Conservation (phyloP, 495 filamentous ascomycete species). For the Penicilliopsis zonata region DNA sequence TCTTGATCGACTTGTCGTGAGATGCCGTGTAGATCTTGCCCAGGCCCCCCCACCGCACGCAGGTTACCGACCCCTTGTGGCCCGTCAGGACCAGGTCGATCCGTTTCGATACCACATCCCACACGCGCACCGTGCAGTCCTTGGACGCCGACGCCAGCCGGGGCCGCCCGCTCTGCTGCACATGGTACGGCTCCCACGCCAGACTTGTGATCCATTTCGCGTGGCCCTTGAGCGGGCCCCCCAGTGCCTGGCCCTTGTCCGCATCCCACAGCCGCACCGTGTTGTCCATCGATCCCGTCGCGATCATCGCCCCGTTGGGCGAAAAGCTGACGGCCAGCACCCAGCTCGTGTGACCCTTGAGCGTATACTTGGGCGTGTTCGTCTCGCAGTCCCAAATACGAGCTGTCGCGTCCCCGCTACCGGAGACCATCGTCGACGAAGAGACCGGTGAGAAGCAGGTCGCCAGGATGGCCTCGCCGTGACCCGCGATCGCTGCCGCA, state of each 20-base stretch:
- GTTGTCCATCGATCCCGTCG: slow-evolving; percentile 91
- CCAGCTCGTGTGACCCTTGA: slow-evolving; percentile 92
- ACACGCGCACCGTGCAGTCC: slow-evolving; percentile 80
- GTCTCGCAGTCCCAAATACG: slow-evolving; percentile 94
- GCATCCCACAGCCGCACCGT: slow-evolving; percentile 85
- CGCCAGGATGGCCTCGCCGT: slow-evolving; percentile 84
- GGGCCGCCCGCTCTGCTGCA: slow-evolving; percentile 60
- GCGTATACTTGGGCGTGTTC: slow-evolving; percentile 74
- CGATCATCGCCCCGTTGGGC: slow-evolving; percentile 68
- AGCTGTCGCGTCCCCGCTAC: slow-evolving; percentile 84
- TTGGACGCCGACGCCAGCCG: slow-evolving; percentile 82
- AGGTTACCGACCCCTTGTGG: slow-evolving; percentile 79
- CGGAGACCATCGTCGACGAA: slow-evolving; percentile 74
- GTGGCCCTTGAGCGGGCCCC: slow-evolving; percentile 75
- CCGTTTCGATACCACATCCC: slow-evolving; percentile 66
- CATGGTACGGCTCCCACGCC: slow-evolving; percentile 90
- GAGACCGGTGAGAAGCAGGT: slow-evolving; percentile 77
- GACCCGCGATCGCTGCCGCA: slow-evolving; percentile 77
- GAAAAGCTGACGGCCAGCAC: slow-evolving; percentile 81
- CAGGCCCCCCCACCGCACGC: slow-evolving; percentile 88
- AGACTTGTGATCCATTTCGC: slow-evolving; percentile 81
- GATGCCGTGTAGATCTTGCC: slow-evolving; percentile 77
- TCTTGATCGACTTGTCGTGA: slow-evolving; percentile 89
- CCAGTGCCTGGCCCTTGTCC: slow-evolving; percentile 64
- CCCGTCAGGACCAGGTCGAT: slow-evolving; percentile 76